Evolutionary conservation across 495 filamentous ascomycete species (phyloP), one percentile per base, ranked within the genome.

Genomic region (Lophiotrema nucula): DNA sequence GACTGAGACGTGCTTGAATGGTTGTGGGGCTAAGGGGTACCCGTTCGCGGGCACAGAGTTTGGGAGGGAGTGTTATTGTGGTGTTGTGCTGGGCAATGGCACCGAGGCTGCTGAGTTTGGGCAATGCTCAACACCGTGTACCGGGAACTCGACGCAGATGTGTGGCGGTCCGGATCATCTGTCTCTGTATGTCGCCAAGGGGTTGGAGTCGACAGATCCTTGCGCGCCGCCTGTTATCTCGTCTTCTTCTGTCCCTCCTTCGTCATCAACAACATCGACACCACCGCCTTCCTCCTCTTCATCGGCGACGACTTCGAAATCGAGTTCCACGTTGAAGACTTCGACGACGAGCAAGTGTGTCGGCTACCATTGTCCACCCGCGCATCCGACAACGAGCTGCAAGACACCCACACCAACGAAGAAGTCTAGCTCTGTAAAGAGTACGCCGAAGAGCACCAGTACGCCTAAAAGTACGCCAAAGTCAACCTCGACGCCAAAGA

Each of bases 41-140:
- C 70, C 65, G 1, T 79, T 80, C 51, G 77, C 77, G 21, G 79
- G 76, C 1, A 76, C 76, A 0, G 69, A 82, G 31, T 82, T 80
- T 47, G 48, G 53, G 2, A 58, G 65, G 25, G 73, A 75, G 47
- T 75, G 73, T 49, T 74, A 72, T 51, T 74, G 71, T 41, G 74
- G 72, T 15, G 70, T 73, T 35, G 72, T 78, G 6, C 67, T 81
- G 24, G 77, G 73, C 22, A 79, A 79, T 56, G 75, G 75, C 47
- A 81, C 77, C 10, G 53, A 49, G 4, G 54, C 73, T 8, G 67
- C 76, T 1, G 42, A 42, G 24, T 39, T 48, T 4, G 18, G 52
- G 23, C 49, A 64, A 33, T 69, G 67, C 46, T 39, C 42, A 19
- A 60, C 38, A 16, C 39, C 49, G 22, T 69, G 67, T 33, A 54